Conservation (phyloP, 352 stramenopile genomes). For the Globisporangium cylindrosporum region DNA sequence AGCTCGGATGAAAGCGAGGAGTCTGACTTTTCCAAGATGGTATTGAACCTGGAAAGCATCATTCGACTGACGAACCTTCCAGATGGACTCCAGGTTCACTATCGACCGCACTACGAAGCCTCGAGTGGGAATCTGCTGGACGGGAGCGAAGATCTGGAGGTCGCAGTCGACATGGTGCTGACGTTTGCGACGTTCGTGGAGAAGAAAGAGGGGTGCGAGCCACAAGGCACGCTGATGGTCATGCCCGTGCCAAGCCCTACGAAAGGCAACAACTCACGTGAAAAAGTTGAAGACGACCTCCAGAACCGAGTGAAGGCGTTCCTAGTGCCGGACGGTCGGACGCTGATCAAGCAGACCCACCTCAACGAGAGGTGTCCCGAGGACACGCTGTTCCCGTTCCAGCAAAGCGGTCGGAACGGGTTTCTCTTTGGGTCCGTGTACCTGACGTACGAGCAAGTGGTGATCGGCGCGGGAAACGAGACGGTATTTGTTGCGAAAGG, state of each 20-base stretch:
- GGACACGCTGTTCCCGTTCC: conserved; percentile 71
- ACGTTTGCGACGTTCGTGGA: conserved; percentile 74
- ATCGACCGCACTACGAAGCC: conserved; percentile 72
- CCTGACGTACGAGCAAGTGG: conserved; percentile 64
- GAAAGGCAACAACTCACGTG: conserved; percentile 18
- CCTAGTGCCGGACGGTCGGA: conserved; percentile 58
- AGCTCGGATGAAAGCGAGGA: conserved; percentile 43
- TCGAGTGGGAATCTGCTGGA: conserved; percentile 26
- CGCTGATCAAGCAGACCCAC: conserved; percentile 39
- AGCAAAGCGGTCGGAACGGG: conserved; percentile 69
- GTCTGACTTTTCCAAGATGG: conserved; percentile 50
- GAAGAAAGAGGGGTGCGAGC: conserved; percentile 35
- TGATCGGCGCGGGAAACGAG: conserved; percentile 40
- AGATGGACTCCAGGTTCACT: conserved; percentile 78
- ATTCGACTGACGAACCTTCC: conserved; percentile 79
- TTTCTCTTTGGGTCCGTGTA: conserved; percentile 79
- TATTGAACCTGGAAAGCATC: conserved; percentile 80
- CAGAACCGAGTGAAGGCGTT: conserved; percentile 64
- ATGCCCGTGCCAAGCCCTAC: conserved; percentile 43
- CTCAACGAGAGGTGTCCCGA: conserved; percentile 32
- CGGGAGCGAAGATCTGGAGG: conserved; percentile 25
- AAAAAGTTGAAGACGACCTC: conserved; percentile 52
- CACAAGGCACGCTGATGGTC: conserved; percentile 48
- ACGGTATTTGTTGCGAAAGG: conserved; percentile 60
- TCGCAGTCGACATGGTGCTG: conserved; percentile 52